A percentile compares a stretch with the other conserved stretches of the same genome.
phyloP scores from a whole-genome alignment of 2,329 filamentous ascomycete species.

The Trematosphaeria pertusa region DNA sequence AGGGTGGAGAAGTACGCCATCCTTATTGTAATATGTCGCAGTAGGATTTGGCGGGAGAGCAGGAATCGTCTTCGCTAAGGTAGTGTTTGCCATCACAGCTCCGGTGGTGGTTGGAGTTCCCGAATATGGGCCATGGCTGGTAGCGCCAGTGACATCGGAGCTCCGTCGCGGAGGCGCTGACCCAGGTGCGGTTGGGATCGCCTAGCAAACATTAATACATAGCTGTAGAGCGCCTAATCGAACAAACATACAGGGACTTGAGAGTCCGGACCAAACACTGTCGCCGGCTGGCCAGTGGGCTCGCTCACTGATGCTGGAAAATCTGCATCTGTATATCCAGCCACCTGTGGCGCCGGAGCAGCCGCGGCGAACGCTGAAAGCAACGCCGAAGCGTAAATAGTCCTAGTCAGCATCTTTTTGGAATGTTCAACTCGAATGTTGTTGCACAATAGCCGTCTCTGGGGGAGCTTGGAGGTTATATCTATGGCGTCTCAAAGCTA shows the following conservation, averaged over 20 bases:
- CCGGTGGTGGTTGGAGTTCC: constrained; percentile 74
- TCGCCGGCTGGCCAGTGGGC: constrained; percentile 44
- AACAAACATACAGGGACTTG: constrained; percentile 49
- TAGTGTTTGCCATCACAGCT: constrained; percentile 64
- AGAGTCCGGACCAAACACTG: constrained; percentile 54
- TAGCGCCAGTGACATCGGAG: constrained; percentile 62
- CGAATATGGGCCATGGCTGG: constrained; percentile 72
- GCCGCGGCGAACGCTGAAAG: constrained; percentile 46
- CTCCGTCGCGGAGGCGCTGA: constrained; percentile 55
- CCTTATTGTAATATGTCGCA: constrained; percentile 73
- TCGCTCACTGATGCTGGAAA: constrained; percentile 49
- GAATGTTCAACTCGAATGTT: constrained; percentile 13
- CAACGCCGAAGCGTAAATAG: constrained; percentile 39
- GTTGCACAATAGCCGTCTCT: neutral
- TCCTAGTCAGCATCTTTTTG: constrained; percentile 48
- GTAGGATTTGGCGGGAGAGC: constrained; percentile 64
- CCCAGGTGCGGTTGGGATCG: constrained; percentile 34
- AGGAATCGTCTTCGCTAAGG: constrained; percentile 65
- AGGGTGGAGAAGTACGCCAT: constrained; percentile 71
- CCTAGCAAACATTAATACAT: constrained; percentile 7
- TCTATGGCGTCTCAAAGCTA: constrained; percentile 12
- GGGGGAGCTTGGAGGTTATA: constrained; percentile 13
- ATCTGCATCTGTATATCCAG: constrained; percentile 55
- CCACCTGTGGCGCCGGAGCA: constrained; percentile 49
- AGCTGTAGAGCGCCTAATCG: too few species aligned